These are phyloP conservation scores for Spizellomyces sp. DNA, from an alignment of 192 early-diverging fungal genomes.

Conservation along the genomic window DNA sequence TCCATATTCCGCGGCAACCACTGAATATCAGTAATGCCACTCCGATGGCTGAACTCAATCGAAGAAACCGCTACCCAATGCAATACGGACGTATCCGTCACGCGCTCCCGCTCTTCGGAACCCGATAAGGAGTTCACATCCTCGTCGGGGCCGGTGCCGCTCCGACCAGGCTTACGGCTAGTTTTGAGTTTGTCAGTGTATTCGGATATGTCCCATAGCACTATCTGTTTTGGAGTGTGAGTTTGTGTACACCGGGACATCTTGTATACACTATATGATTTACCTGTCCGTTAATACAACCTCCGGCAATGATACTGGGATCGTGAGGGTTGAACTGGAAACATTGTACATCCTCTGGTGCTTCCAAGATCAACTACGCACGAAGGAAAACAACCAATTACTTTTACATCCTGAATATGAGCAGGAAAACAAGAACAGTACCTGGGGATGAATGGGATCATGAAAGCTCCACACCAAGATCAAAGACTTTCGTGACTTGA, in stretches of 20 bases:
- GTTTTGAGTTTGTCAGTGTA: slow-evolving; percentile 59
- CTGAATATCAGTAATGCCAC: slow-evolving; percentile 49
- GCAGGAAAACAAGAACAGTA: slow-evolving; percentile 23
- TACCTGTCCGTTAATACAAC: slow-evolving; percentile 61
- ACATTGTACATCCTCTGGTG: slow-evolving; percentile 58
- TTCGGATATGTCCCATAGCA: slow-evolving; percentile 66
- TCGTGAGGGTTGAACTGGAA: slow-evolving; percentile 62
- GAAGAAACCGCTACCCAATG: slow-evolving; percentile 55
- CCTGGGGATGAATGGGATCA: slow-evolving; percentile 64
- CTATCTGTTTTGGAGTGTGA: slow-evolving; percentile 27
- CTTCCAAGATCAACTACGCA: slow-evolving; percentile 57
- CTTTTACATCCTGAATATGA: neutral
- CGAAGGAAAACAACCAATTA: neutral
- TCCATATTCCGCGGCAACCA: slow-evolving; percentile 61
- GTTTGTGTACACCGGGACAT: too few species aligned
- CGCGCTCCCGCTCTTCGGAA: slow-evolving; percentile 27
- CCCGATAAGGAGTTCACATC: slow-evolving; percentile 3
- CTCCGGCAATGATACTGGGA: slow-evolving; percentile 59
- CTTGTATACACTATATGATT: neutral
- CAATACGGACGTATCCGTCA: slow-evolving; percentile 37
- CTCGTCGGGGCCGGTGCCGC: neutral
- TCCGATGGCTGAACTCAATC: slow-evolving; percentile 58
- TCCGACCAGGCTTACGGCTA: slow-evolving; percentile 37
- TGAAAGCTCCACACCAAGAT: slow-evolving; percentile 69
- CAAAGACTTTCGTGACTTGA: slow-evolving; percentile 45